Percentiles rank a stretch among this genome's conserved stretches.
Conservation (phyloP, 1,284 basidiomycete species). For the Lignosus rhinocerotis region DNA sequence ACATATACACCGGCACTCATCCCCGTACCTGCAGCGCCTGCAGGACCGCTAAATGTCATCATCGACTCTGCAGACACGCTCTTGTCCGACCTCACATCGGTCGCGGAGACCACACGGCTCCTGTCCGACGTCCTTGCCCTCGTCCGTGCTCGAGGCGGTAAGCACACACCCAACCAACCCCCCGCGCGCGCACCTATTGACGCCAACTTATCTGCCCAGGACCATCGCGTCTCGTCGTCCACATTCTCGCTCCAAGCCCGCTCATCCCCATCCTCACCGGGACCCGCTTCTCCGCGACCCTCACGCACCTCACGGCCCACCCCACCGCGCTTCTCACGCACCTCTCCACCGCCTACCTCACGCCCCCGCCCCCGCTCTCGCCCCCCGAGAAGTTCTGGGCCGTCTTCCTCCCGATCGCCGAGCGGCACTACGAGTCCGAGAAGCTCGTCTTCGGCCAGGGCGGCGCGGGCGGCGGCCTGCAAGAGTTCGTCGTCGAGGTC, state of each 20-base stretch:
- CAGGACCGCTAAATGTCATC: constrained; percentile 52
- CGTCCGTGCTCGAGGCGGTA: constrained; percentile 49
- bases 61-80: constrained; percentile 72
- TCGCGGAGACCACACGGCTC: constrained; percentile 51
- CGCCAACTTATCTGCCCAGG: constrained; percentile 34
- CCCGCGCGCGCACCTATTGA: neutral
- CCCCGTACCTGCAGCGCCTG: constrained; percentile 31
- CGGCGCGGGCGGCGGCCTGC: constrained; percentile 50
- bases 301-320: constrained; percentile 68
- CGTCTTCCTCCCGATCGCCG: constrained; percentile 66
- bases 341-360: constrained; percentile 66
- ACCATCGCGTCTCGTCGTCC: constrained; percentile 66
- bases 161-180: constrained; percentile 23
- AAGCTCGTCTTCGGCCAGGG: constrained; percentile 56
- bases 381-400: constrained; percentile 72
- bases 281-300: constrained; percentile 63
- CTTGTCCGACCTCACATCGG: constrained; percentile 54
- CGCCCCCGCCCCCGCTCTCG: constrained; percentile 63
- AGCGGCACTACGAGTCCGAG: constrained; percentile 60
- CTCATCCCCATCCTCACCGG: constrained; percentile 58
- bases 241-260: constrained; percentile 53
- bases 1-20: neutral
- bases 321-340: constrained; percentile 64
- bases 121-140: constrained; percentile 46
- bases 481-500: constrained; percentile 65